Percentiles rank a stretch among this genome's conserved stretches.
Evolutionary conservation across 1,284 basidiomycete species (phyloP).

Genomic region (Peniophora sp.): DNA sequence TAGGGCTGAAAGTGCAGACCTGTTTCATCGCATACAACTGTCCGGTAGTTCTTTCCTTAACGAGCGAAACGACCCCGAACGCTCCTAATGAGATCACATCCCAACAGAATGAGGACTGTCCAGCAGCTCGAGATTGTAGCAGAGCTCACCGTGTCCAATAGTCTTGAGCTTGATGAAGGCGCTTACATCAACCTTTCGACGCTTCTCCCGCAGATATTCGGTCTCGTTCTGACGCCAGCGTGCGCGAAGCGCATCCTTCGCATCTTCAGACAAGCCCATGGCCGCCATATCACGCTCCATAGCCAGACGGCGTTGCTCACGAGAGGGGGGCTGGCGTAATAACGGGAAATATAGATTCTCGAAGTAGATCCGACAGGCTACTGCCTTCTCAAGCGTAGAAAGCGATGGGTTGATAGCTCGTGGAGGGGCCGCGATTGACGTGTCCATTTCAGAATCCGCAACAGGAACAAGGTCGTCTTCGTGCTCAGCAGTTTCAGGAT

Average conservation of each 20-base stretch:
- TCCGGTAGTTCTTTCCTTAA: slow-evolving; percentile 73
- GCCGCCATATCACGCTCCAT: slow-evolving; percentile 84
- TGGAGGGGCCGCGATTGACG: slow-evolving; percentile 22
- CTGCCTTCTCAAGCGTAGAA: slow-evolving; percentile 87
- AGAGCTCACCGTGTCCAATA: slow-evolving; percentile 80
- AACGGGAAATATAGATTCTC: slow-evolving; percentile 95
- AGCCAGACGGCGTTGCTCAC: slow-evolving; percentile 77
- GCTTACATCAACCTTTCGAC: slow-evolving; percentile 76
- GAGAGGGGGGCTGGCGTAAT: slow-evolving; percentile 73
- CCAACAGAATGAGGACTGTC: slow-evolving; percentile 1
- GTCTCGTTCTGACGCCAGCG: slow-evolving; percentile 87
- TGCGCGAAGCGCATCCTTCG: slow-evolving; percentile 65
- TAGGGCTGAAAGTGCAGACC: slow-evolving; percentile 37
- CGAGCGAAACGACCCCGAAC: slow-evolving; percentile 93
- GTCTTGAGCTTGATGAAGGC: slow-evolving; percentile 89
- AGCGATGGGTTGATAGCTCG: slow-evolving; percentile 75
- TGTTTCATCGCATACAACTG: slow-evolving; percentile 95
- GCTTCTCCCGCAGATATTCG: slow-evolving; percentile 77
- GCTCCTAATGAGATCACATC: slow-evolving; percentile 50
- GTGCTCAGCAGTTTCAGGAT: slow-evolving; percentile 51
- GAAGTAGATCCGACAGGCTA: slow-evolving; percentile 89
- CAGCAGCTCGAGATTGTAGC: slow-evolving; percentile 2
- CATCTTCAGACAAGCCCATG: slow-evolving; percentile 61
- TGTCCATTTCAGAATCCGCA: slow-evolving; percentile 19
- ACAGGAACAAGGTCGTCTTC: slow-evolving; percentile 33